phyloP scores from a whole-genome alignment of 345 rosid species.

The Corchorus capsularis region DNA sequence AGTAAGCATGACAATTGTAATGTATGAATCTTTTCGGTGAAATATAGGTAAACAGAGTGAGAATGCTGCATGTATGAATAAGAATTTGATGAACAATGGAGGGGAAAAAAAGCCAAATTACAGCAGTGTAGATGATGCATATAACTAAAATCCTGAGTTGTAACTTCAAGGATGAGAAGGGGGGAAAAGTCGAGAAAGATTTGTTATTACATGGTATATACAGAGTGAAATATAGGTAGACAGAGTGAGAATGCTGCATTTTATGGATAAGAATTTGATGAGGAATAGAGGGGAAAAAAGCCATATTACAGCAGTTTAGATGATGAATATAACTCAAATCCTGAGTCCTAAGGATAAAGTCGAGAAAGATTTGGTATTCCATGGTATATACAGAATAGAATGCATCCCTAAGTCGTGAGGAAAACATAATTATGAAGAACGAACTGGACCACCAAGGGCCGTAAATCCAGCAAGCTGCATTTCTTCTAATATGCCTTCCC shows the following conservation, averaged over 20 bases:
- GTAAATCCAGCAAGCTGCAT: conserved; percentile 68
- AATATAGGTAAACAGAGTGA: not conserved
- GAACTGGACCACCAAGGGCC: conserved; percentile 91
- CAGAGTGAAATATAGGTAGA: not conserved
- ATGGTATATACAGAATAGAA: not conserved
- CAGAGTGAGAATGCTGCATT: not conserved
- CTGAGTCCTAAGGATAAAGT: not conserved
- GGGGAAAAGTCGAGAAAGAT: no score
- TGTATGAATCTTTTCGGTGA: not conserved
- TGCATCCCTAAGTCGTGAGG: not conserved
- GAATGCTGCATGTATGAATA: no score
- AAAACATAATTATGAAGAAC: conserved; percentile 18
- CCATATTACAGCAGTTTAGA: not conserved
- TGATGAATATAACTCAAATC: not conserved
- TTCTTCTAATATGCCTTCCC: conserved; percentile 82
- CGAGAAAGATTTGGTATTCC: not conserved
- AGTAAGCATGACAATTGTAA: not conserved
- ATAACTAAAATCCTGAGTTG: no score
- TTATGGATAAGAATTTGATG: not conserved
- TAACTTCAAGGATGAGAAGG: no score
- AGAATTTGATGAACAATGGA: no score
- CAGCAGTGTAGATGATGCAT: no score
- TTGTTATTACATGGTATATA: no score
- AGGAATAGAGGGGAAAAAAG: not conserved
- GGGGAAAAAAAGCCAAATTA: no score